Evolutionary conservation across 1,284 basidiomycete genomes (phyloP).

Genomic region (Peniophora sp.): DNA sequence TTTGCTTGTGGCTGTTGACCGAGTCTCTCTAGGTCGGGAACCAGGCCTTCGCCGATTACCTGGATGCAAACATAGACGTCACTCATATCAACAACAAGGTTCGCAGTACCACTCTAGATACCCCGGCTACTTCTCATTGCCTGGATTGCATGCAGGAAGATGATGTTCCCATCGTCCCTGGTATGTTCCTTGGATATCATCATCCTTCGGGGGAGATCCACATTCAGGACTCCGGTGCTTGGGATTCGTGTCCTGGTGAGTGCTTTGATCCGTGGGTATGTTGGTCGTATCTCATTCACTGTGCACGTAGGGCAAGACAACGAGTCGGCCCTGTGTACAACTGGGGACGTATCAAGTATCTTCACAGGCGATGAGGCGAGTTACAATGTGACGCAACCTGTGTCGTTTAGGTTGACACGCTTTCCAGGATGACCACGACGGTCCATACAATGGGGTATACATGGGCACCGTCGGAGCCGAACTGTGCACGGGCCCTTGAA

Average conservation of each 20-base stretch:
- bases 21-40: constrained; percentile 12
- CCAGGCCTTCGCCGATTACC: constrained; percentile 10
- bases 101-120: too few relatives aligned
- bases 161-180: constrained; percentile 25
- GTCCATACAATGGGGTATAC: constrained; percentile 48
- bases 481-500: too few relatives aligned
- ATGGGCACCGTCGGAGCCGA: constrained; percentile 28
- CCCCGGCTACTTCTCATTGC: too few relatives aligned
- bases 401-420: too few relatives aligned
- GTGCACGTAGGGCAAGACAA: constrained; percentile 49
- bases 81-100: constrained; percentile 26
- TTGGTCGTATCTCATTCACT: neutral
- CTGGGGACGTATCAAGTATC: constrained; percentile 47
- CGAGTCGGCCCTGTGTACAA: constrained; percentile 37
- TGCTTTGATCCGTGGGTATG: neutral
- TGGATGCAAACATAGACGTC: constrained; percentile 13
- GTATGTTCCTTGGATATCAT: constrained; percentile 22
- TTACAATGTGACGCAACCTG: too few relatives aligned
- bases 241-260: constrained; percentile 25
- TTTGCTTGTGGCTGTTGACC: too few relatives aligned
- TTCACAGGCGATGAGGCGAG: constrained; percentile 28
- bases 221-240: constrained; percentile 19
- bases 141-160: constrained; percentile 7
- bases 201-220: constrained; percentile 28
- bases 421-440: constrained; percentile 36